Evolutionary conservation across 2,329 filamentous ascomycete genomes (phyloP).

Genomic region (Aureobasidium sp.): DNA sequence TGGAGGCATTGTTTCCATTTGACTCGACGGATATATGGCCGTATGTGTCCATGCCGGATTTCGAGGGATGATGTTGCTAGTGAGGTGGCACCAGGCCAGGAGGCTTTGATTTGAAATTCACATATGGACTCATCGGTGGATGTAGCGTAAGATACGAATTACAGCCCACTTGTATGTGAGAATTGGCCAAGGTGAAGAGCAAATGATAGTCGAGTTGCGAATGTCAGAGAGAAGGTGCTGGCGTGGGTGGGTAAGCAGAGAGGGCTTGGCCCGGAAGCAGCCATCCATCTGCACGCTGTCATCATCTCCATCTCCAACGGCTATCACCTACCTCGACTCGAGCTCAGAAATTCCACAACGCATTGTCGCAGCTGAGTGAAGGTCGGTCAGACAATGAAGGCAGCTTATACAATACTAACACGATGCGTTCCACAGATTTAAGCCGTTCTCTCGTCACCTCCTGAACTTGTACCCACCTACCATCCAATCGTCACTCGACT

Average conservation of each 20-base stretch:
- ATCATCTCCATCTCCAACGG: not conserved
- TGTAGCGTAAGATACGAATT: no score
- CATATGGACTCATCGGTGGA: no score
- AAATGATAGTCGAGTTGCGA: no score
- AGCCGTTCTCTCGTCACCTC: not conserved
- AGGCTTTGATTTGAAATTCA: not conserved
- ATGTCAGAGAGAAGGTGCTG: no score
- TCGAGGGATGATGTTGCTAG: not conserved
- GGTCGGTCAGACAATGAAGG: not conserved
- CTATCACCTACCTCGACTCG: not conserved
- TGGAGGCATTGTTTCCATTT: not conserved
- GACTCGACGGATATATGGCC: conserved; percentile 8
- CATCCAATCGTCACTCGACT: not conserved
- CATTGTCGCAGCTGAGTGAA: conserved; percentile 10
- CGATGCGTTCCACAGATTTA: not conserved
- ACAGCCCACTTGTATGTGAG: no score
- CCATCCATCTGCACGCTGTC: conserved; percentile 3
- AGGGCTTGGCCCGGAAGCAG: no score
- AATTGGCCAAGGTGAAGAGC: no score
- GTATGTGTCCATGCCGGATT: conserved; percentile 7
- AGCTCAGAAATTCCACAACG: not conserved
- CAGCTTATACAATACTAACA: not conserved
- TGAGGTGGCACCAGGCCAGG: not conserved
- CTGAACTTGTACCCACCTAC: not conserved
- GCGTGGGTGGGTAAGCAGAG: no score